Base-by-base conservation (phyloP, 768 basidiomycete genomes). In the Auriscalpium vulgare region DNA sequence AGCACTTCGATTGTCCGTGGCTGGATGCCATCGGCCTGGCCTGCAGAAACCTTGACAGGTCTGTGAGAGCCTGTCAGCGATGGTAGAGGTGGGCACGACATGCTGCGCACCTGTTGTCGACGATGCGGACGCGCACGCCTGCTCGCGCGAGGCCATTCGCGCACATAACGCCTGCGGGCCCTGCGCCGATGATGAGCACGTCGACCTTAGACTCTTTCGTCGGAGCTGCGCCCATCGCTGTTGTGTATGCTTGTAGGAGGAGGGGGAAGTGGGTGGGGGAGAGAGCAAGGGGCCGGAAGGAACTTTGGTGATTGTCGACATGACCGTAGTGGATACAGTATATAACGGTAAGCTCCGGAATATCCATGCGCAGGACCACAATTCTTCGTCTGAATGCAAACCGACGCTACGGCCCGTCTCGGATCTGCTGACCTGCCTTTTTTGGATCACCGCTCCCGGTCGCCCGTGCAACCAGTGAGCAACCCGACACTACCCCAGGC, bases 91-190 rank as follows among this genome's bases (percentile, higher is more conserved):
- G 14, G n/a, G 7, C 14, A 46, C 10, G 37, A 21, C 11, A 38
- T 9, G 45, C 37, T 10, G 36, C 37, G 45, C 35, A 78, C 81
- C 80, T 71, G 66, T 82, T 71, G 64, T 87, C 85, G 43, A 87
- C 66, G 40, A 87, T 78, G 9, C 79, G 74, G 21, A 85, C 79
- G 37, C 78, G 75, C 37, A 86, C 69, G 0, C 83, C 83, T 8
- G 81, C 80, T 45, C 65, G 75, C 9, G 74, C 77, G 37, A 87
- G 74, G 3, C 77, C 83, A 64, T 84, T 83, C 23, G 80, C 80
- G 56, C 82, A 84, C 85, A 90, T 87, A 3, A 88, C 66, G 2
- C 88, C 81, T 1, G 76, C 72, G 3, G 78, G 78, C 8, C 83
- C 84, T 5, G 84, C 84, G 21, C 84, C 84, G 56, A 84, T 71